These are phyloP conservation scores for Ascomycota sp. DNA, from an alignment of 2,329 filamentous ascomycete species.

Conservation along the genomic window DNA sequence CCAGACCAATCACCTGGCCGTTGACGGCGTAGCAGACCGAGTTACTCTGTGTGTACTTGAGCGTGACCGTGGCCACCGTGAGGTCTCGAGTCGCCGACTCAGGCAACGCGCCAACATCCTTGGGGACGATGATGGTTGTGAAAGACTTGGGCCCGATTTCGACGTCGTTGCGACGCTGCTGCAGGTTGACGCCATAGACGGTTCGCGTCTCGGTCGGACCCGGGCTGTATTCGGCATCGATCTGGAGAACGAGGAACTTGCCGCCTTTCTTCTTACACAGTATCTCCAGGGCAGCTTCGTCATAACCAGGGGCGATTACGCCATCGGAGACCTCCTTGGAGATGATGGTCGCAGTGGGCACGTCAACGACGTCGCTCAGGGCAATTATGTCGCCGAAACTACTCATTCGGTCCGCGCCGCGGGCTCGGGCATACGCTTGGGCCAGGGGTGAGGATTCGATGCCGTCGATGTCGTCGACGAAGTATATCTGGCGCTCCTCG, in stretches of 20 bases:
- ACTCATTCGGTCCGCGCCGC: conserved; percentile 95
- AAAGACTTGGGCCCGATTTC: conserved; percentile 74
- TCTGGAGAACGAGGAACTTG: conserved; percentile 88
- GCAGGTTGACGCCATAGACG: conserved; percentile 74
- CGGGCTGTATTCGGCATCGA: conserved; percentile 73
- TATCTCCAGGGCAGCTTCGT: conserved; percentile 69
- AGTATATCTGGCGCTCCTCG: conserved; percentile 91
- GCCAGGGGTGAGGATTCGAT: conserved; percentile 73
- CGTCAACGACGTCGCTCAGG: conserved; percentile 74
- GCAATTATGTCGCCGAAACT: conserved; percentile 96
- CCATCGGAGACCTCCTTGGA: conserved; percentile 95
- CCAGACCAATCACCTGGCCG: conserved; percentile 83
- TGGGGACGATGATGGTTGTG: conserved; percentile 66
- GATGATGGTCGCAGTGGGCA: conserved; percentile 92
- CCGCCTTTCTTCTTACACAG: conserved; percentile 96
- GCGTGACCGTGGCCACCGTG: conserved; percentile 83
- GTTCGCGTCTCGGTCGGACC: conserved; percentile 65
- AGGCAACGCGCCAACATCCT: conserved; percentile 51
- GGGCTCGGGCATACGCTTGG: conserved; percentile 86
- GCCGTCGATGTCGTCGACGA: conserved; percentile 86
- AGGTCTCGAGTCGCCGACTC: conserved; percentile 74
- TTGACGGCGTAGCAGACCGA: conserved; percentile 94
- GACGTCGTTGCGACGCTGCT: conserved; percentile 84
- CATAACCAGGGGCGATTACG: conserved; percentile 78
- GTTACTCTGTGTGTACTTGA: conserved; percentile 99